These are phyloP conservation scores for Magnaporthiopsis rhizophila DNA, from an alignment of 2,329 filamentous ascomycete species.

Conservation along the genomic window DNA sequence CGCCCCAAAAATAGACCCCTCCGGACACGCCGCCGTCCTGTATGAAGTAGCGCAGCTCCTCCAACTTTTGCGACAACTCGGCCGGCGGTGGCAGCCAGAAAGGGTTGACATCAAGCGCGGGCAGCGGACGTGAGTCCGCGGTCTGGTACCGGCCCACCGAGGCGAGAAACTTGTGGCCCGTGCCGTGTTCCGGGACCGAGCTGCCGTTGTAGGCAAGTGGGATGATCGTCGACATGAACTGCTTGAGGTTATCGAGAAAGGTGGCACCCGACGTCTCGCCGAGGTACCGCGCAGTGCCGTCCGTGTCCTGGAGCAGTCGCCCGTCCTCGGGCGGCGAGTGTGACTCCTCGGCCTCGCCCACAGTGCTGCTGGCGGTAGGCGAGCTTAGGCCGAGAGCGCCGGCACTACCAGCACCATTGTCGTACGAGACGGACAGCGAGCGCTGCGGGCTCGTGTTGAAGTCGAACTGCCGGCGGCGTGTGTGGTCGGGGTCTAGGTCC, in stretches of 20 bases:
- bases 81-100: slow-evolving; percentile 27
- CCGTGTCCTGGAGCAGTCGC: slow-evolving; percentile 33
- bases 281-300: slow-evolving; percentile 36
- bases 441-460: slow-evolving; percentile 13
- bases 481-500: slow-evolving; percentile 27
- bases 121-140: slow-evolving; percentile 34
- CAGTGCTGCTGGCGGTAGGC: background rate
- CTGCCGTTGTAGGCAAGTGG: slow-evolving; percentile 22
- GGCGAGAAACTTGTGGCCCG: slow-evolving; percentile 25
- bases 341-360: slow-evolving; percentile 11
- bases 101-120: slow-evolving; percentile 29
- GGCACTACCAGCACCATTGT: background rate
- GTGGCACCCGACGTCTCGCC: slow-evolving; percentile 42
- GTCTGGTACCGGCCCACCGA: slow-evolving; percentile 38
- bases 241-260: slow-evolving; percentile 41
- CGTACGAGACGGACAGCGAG: slow-evolving; percentile 5
- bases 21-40: slow-evolving; percentile 36
- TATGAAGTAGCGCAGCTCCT: slow-evolving; percentile 33
- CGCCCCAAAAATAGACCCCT: slow-evolving; percentile 41
- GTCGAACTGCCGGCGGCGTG: slow-evolving; percentile 25
- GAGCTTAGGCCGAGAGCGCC: background rate
- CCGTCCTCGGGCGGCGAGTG: slow-evolving; percentile 24
- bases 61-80: slow-evolving; percentile 30
- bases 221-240: slow-evolving; percentile 33
- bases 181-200: slow-evolving; percentile 8